Base-by-base conservation (phyloP, 805 yeast species). In the Kuraishia ogatae region DNA sequence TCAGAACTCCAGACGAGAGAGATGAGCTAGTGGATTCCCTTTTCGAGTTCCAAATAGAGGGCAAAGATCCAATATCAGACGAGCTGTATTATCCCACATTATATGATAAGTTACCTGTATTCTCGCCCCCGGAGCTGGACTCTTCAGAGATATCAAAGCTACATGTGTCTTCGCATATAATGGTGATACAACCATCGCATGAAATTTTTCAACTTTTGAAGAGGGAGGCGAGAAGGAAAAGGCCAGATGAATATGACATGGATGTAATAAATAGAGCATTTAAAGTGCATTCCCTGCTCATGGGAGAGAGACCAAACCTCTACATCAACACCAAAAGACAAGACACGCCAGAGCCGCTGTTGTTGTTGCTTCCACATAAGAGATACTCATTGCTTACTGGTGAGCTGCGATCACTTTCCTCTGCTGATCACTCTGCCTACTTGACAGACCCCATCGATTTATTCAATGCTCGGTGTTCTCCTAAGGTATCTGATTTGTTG, bases 161-260 rank as follows among this genome's bases (percentile, higher is more conserved):
- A 48, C 49, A 57, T 53, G 55, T 76, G 58, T 75, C 73, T 0
- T 73, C 77, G 49, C 81, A 80, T 58, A 64, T 85, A 5, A 83
- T 85, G 84, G 85, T 84, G 6, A 68, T 83, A n/a, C 74, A 71
- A 48, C 89, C 89, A 2, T 71, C 61, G 43, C 29, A 54, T 3
- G 39, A 56, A 0, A 60, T 65, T 1, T 70, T 61, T 56, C 53
- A 63, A 15, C 55, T 61, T 22, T 57, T 63, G 58, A 58, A 55
- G 53, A 54, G 64, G 15, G 65, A 66, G 43, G 60, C 68, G 0
- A 57, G 60, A 15, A 56, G 67, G 2, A 69, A 72, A 54, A 43
- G 57, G 2, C 29, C 55, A 1, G 57, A 64, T n/a, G 83, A 80
- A 39, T 79, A 73, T 59, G 85, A 81, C 61, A 80, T 80, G 84